Evolutionary conservation across 163 green algal genomes (phyloP).

Genomic region (Chlamydomonas reinhardtii): DNA sequence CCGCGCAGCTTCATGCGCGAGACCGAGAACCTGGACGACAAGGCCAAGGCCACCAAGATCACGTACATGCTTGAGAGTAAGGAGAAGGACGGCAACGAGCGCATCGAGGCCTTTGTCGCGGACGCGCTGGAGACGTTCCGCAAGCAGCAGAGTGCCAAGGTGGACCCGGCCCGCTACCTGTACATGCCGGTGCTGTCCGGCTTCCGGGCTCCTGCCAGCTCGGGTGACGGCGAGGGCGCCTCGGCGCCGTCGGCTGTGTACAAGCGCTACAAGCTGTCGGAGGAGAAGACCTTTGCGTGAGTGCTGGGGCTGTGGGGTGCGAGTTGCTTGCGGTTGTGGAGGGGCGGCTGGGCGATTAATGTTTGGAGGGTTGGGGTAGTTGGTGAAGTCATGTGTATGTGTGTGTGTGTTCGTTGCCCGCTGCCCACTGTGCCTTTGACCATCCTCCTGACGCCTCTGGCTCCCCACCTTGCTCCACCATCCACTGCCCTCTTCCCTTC

Average conservation of each 20-base stretch:
- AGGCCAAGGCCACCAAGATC: slow-evolving; percentile 51
- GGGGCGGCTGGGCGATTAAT: too few species aligned
- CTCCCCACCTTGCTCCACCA: too few species aligned
- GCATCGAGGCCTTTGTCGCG: slow-evolving; percentile 53
- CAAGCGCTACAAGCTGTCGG: slow-evolving; percentile 58
- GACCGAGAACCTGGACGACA: slow-evolving; percentile 52
- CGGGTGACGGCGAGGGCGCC: background rate
- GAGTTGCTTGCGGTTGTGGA: too few species aligned
- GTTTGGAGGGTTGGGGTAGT: too few species aligned
- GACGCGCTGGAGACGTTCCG: slow-evolving; percentile 54
- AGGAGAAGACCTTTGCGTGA: slow-evolving; percentile 72
- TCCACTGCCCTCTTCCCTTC: too few species aligned
- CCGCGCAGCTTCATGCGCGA: slow-evolving; percentile 38
- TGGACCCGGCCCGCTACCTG: slow-evolving; percentile 37
- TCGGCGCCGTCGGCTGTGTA: background rate
- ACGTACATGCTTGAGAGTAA: slow-evolving; percentile 24
- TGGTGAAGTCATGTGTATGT: too few species aligned
- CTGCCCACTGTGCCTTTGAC: too few species aligned
- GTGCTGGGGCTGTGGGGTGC: too few species aligned
- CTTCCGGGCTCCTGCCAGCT: background rate
- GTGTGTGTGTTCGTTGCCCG: too few species aligned
- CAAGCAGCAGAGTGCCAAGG: slow-evolving; percentile 13
- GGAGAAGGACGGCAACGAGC: slow-evolving; percentile 37
- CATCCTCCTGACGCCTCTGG: too few species aligned
- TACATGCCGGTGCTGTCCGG: slow-evolving; percentile 31